These are phyloP conservation scores for Vigna trinervia DNA, from an alignment of 306 rosid genomes.

Conservation along the genomic window DNA sequence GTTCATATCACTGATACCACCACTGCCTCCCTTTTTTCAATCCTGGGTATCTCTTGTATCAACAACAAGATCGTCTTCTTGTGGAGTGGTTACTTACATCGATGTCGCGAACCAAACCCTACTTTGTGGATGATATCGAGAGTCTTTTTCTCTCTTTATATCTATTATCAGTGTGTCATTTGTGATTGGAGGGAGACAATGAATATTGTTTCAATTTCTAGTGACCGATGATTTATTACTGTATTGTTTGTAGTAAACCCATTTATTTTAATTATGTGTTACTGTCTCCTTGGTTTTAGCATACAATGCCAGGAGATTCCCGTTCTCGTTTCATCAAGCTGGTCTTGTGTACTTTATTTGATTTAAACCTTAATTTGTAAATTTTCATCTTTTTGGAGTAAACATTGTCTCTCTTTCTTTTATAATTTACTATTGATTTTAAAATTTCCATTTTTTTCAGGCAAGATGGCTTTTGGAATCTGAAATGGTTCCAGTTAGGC, in stretches of 20 bases:
- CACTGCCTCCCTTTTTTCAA: too few species aligned
- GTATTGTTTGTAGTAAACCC: constrained; percentile 15
- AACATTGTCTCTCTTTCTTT: constrained; percentile 4
- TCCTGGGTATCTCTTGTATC: too few species aligned
- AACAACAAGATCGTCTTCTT: too few species aligned
- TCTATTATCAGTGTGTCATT: not conserved
- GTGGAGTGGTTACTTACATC: too few species aligned
- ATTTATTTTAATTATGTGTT: constrained; percentile 29
- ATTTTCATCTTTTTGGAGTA: constrained; percentile 28
- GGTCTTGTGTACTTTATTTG: constrained; percentile 54
- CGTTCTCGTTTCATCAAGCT: constrained; percentile 84
- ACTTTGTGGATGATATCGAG: too few species aligned
- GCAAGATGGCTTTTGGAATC: constrained; percentile 97
- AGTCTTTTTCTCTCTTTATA: not conserved
- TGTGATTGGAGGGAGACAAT: not conserved
- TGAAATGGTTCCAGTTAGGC: constrained; percentile 79
- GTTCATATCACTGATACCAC: too few species aligned
- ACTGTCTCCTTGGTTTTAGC: constrained; percentile 58
- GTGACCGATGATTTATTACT: not conserved
- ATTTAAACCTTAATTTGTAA: not conserved
- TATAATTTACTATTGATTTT: constrained; percentile 25
- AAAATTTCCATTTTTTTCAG: constrained; percentile 46
- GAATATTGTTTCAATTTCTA: constrained; percentile 6
- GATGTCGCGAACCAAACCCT: too few species aligned
- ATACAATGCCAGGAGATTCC: constrained; percentile 84